A percentile compares a stretch with the other conserved stretches of the same genome.
Evolutionary conservation across 148 eudicot genomes (phyloP).

Genomic region (Camellia granthamiana): DNA sequence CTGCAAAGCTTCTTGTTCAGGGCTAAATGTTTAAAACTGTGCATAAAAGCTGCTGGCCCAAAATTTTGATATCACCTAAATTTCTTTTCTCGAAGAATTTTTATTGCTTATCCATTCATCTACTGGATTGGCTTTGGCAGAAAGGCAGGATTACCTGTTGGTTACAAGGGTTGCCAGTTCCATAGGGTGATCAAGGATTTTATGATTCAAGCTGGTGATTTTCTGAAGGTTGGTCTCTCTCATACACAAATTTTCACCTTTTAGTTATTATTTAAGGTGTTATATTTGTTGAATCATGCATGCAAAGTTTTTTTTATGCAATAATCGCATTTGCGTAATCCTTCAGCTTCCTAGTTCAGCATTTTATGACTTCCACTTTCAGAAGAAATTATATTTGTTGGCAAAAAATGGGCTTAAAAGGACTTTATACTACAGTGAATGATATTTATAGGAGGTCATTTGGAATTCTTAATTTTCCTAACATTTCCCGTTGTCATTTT

Average conservation of each 20-base stretch:
- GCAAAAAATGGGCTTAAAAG: neutral
- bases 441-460: neutral
- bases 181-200: conserved; percentile 95
- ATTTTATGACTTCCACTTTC: neutral
- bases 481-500: neutral
- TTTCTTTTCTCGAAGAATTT: neutral
- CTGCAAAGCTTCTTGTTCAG: no score
- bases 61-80: neutral
- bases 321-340: neutral
- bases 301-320: neutral
- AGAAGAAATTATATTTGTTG: neutral
- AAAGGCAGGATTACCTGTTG: conserved; percentile 93
- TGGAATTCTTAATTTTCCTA: neutral
- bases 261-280: neutral
- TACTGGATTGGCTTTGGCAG: conserved; percentile 36
- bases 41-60: neutral
- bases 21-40: neutral
- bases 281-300: neutral
- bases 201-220: conserved; percentile 96
- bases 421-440: neutral
- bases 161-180: conserved; percentile 94
- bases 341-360: neutral
- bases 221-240: conserved; percentile 62
- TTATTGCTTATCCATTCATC: neutral
- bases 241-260: neutral